Base-by-base conservation (phyloP, 1,139 yeast species). In the Suhomyces bolitotheri region DNA sequence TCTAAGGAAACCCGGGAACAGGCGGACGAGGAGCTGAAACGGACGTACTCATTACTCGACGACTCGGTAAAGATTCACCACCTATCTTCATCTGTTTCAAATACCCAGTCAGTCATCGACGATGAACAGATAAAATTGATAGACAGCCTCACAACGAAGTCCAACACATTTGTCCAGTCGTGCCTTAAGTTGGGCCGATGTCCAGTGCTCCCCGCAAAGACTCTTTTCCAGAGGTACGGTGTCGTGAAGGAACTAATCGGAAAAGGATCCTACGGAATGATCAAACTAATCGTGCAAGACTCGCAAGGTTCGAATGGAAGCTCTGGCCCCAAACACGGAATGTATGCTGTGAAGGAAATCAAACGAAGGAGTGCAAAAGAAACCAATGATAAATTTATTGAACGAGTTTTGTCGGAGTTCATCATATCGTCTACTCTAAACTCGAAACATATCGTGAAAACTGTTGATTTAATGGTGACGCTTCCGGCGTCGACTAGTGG, bases 231-330 rank as follows among this genome's bases (percentile, higher is more conserved):
- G 39, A 77, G 86, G 49, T 88, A 88, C 55, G 96, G 96, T 19
- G 70, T 76, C 31, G 82, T 90, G 46, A 88, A 79, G 51, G 90
- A 83, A 43, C 78, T 87, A 16, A 76, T 89, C 36, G 97, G 96
- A 11, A 76, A 79, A 38, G 96, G 96, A 16, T 79, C 95, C 0
- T 89, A 83, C 60, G 97, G 97, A 16, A 77, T 84, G 24, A 95
- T 88, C 14, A 73, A 92, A 44, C 73, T 88, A 13, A 55, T 45
- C 66, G 92, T 35, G 80, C 81, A 66, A 68, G 77, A 60, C 60
- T 68, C 54, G 10, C 81, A 66, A 68, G 77, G 60, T 60, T 68
- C 54, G n/a, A 25, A 62, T 30, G 58, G 62, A 15, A 85, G 80
- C 2, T n/a, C 23, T 10, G 19, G 9, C 12, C n/a, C 16, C 2